Evolutionary conservation across 768 basidiomycete genomes (phyloP).

Genomic region (Ramaria rubella): DNA sequence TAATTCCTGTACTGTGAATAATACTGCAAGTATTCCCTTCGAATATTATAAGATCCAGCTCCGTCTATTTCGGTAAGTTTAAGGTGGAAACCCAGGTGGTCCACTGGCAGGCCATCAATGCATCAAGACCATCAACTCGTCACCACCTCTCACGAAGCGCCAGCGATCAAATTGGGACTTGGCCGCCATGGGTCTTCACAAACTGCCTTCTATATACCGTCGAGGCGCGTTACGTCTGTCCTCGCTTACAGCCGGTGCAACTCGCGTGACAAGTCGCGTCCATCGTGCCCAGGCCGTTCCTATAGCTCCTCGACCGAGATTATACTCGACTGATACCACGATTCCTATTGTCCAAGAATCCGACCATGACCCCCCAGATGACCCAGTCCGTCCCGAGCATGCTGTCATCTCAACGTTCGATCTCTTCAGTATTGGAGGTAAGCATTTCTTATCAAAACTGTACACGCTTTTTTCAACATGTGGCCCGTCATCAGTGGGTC

Average conservation of each 20-base stretch:
- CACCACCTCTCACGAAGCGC: too few species aligned
- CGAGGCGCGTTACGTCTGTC: background rate
- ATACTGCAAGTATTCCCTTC: too few species aligned
- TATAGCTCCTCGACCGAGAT: background rate
- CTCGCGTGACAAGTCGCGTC: background rate
- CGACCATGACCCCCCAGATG: constrained; percentile 4
- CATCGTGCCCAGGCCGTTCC: background rate
- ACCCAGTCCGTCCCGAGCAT: constrained; percentile 51
- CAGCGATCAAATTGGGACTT: too few species aligned
- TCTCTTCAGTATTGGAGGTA: constrained; percentile 85
- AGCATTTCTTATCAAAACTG: constrained; percentile 21
- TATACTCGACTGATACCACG: background rate
- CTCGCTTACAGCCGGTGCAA: background rate
- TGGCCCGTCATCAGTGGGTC: constrained; percentile 37
- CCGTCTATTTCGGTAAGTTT: too few species aligned
- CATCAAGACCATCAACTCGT: too few species aligned
- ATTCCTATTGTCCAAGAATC: background rate
- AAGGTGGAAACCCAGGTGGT: too few species aligned
- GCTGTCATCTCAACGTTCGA: constrained; percentile 94
- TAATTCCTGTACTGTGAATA: too few species aligned
- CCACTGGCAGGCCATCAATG: too few species aligned
- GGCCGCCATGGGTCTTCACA: too few species aligned
- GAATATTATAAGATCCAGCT: too few species aligned
- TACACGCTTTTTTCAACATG: background rate
- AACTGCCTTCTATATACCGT: too few species aligned